These are phyloP conservation scores for Russula brevipes DNA, from an alignment of 768 basidiomycete species.

Conservation along the genomic window DNA sequence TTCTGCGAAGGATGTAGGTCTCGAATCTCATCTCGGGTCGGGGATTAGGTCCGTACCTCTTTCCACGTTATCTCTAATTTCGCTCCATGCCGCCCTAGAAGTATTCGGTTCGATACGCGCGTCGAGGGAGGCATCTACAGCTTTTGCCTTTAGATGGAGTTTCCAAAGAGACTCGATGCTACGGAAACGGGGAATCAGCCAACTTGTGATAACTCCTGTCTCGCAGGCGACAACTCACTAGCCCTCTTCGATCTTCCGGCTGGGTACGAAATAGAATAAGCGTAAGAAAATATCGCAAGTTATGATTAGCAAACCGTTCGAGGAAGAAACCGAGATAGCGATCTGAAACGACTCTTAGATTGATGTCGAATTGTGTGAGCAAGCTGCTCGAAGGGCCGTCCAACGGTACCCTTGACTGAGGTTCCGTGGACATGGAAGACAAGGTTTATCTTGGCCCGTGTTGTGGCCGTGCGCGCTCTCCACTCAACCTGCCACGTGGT, in stretches of 20 bases:
- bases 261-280: conserved; percentile 31
- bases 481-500: conserved; percentile 10
- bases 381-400: conserved; percentile 37
- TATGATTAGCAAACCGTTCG: conserved; percentile 57
- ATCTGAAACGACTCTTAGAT: conserved; percentile 64
- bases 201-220: conserved; percentile 2
- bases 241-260: conserved; percentile 77
- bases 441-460: background rate
- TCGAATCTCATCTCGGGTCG: background rate
- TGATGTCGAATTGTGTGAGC: conserved; percentile 63
- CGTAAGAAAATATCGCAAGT: conserved; percentile 18
- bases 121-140: conserved; percentile 66
- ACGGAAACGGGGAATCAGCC: background rate
- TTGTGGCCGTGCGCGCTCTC: background rate
- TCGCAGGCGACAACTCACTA: conserved; percentile 51
- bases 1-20: conserved; percentile 44
- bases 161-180: conserved; percentile 72
- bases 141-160: conserved; percentile 65
- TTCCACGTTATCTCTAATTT: conserved; percentile 81
- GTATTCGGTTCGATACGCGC: conserved; percentile 63
- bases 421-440: conserved; percentile 15
- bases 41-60: conserved; percentile 44
- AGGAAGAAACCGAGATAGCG: conserved; percentile 81
- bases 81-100: conserved; percentile 71
- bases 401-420: conserved; percentile 16